A percentile compares a stretch with the other conserved stretches of the same genome.
phyloP scores from a whole-genome alignment of 495 filamentous ascomycete species.

The Monascus purpureus region DNA sequence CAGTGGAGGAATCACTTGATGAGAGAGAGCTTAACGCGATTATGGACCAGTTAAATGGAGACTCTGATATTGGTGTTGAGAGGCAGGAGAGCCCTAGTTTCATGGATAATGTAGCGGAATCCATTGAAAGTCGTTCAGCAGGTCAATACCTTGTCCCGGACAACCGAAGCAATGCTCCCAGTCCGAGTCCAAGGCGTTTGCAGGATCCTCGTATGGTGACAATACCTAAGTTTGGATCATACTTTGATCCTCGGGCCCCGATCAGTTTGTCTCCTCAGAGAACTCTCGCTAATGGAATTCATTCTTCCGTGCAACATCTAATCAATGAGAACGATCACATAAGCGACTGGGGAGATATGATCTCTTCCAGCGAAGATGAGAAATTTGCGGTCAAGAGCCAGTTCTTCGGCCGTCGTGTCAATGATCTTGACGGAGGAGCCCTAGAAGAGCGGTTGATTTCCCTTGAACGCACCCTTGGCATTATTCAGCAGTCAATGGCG shows the following conservation, averaged over 20 bases:
- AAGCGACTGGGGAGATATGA: conserved; percentile 84
- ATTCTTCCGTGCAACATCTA: conserved; percentile 50
- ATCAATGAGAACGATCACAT: conserved; percentile 51
- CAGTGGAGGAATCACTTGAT: conserved; percentile 34
- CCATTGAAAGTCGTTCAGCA: conserved; percentile 35
- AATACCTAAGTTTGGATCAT: conserved; percentile 30
- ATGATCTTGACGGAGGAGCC: conserved; percentile 68
- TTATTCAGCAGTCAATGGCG: conserved; percentile 55
- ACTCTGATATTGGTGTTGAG: conserved; percentile 59
- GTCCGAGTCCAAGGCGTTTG: conserved; percentile 55
- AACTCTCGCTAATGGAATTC: conserved; percentile 22
- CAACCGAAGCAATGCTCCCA: conserved; percentile 57
- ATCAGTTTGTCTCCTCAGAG: conserved; percentile 27
- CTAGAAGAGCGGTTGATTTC: conserved; percentile 63
- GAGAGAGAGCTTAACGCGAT: conserved; percentile 74
- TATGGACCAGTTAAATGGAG: conserved; percentile 67
- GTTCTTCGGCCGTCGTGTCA: conserved; percentile 82
- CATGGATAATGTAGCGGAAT: conserved; percentile 20
- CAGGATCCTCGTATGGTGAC: conserved; percentile 29
- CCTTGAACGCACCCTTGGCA: conserved; percentile 59
- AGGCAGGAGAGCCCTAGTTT: conserved; percentile 35
- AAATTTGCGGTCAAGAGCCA: conserved; percentile 59
- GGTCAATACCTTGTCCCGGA: conserved; percentile 39
- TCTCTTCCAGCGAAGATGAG: conserved; percentile 67
- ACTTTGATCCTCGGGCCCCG: conserved; percentile 23